phyloP scores from a whole-genome alignment of 306 rosid species.

The Prunus davidiana region DNA sequence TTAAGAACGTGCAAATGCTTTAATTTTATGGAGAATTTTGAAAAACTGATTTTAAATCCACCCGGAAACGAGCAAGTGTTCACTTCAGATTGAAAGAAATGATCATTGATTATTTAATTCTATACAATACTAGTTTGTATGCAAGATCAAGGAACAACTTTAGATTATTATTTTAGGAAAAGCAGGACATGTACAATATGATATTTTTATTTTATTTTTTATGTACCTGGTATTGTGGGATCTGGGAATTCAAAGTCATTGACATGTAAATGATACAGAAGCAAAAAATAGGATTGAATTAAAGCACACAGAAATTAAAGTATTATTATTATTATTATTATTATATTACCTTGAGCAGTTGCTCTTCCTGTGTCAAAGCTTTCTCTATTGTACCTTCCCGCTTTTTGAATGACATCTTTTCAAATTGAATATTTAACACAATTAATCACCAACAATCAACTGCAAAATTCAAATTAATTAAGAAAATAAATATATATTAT shows the following conservation, averaged over 20 bases:
- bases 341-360: constrained; percentile 49
- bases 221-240: no score
- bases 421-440: constrained; percentile 27
- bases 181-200: no score
- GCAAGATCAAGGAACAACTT: no score
- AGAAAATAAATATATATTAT: background rate
- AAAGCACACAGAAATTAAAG: background rate
- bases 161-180: background rate
- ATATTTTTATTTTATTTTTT: no score
- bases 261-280: background rate
- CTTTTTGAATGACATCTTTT: constrained; percentile 46
- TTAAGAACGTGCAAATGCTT: no score
- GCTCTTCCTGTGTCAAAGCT: constrained; percentile 42
- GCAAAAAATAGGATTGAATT: background rate
- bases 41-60: background rate
- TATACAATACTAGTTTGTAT: no score
- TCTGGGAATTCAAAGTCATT: no score
- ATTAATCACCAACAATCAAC: background rate
- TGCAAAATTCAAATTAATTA: background rate
- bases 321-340: background rate
- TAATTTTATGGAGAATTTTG: no score
- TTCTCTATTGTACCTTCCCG: constrained; percentile 39
- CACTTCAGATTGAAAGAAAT: no score
- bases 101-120: no score
- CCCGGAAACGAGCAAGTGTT: background rate